These are phyloP conservation scores for Lentinula edodes DNA, from an alignment of 768 basidiomycete genomes.

Conservation along the genomic window DNA sequence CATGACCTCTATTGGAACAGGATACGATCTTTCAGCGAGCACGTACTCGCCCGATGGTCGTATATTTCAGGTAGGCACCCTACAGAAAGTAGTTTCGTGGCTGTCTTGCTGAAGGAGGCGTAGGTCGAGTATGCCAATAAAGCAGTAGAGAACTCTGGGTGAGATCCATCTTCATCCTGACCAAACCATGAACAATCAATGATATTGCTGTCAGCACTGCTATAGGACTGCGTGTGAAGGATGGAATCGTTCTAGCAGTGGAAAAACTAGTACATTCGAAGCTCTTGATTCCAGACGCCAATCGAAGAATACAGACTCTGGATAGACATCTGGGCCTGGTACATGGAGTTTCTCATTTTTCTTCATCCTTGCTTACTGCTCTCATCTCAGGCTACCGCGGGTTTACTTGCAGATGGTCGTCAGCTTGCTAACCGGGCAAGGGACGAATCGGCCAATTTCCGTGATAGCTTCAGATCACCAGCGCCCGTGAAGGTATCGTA, in stretches of 20 bases:
- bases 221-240: constrained; percentile 93
- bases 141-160: constrained; percentile 99
- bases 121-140: constrained; percentile 98
- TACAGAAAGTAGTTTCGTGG: neutral
- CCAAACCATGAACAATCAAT: neutral
- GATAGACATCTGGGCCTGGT: constrained; percentile 95
- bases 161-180: constrained; percentile 14
- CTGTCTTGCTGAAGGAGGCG: neutral
- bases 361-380: constrained; percentile 1
- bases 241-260: constrained; percentile 93
- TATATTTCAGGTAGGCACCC: constrained; percentile 80
- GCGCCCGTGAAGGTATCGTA: constrained; percentile 70
- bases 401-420: constrained; percentile 89
- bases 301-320: constrained; percentile 88
- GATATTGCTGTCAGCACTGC: constrained; percentile 58
- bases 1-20: constrained; percentile 99
- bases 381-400: constrained; percentile 74
- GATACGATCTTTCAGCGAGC: constrained; percentile 93
- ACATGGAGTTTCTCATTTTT: constrained; percentile 12
- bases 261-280: constrained; percentile 97
- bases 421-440: constrained; percentile 81
- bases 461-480: constrained; percentile 67
- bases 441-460: constrained; percentile 73
- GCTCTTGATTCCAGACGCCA: constrained; percentile 87
- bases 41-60: constrained; percentile 97